phyloP scores from a whole-genome alignment of 768 basidiomycete genomes.

The Paxillus ammoniavirescens region DNA sequence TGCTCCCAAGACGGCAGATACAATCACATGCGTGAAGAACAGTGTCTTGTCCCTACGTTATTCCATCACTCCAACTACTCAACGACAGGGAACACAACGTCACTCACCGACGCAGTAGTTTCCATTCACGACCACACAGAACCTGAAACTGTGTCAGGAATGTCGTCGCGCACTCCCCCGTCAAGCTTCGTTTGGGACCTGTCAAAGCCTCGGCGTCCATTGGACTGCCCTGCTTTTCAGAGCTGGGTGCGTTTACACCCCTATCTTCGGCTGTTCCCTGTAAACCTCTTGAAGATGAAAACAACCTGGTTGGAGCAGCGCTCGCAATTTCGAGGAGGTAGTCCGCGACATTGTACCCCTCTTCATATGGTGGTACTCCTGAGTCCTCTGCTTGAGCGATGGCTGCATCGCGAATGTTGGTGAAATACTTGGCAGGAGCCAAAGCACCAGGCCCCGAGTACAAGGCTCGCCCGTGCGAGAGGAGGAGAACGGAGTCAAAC shows the following conservation, averaged over 20 bases:
- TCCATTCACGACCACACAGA: constrained; percentile 83
- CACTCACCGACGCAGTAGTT: constrained; percentile 63
- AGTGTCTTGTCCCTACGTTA: constrained; percentile 71
- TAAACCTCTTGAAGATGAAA: constrained; percentile 27
- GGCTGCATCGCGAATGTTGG: constrained; percentile 25
- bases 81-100: neutral
- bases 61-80: neutral
- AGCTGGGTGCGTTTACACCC: neutral
- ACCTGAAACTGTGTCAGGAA: constrained; percentile 89
- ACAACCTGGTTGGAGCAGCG: constrained; percentile 51
- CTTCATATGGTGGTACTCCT: constrained; percentile 52
- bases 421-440: constrained; percentile 68
- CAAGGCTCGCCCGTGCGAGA: constrained; percentile 73
- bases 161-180: constrained; percentile 59
- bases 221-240: constrained; percentile 13
- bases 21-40: constrained; percentile 73
- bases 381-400: constrained; percentile 35
- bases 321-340: constrained; percentile 88
- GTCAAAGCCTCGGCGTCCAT: constrained; percentile 21
- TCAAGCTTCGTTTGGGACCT: constrained; percentile 11
- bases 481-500: constrained; percentile 78
- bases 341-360: constrained; percentile 91
- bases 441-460: constrained; percentile 79
- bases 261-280: constrained; percentile 4
- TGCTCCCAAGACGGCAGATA: constrained; percentile 74